Evolutionary conservation across 2,329 filamentous ascomycete species (phyloP).

Genomic region (Zopfia rhizophila): DNA sequence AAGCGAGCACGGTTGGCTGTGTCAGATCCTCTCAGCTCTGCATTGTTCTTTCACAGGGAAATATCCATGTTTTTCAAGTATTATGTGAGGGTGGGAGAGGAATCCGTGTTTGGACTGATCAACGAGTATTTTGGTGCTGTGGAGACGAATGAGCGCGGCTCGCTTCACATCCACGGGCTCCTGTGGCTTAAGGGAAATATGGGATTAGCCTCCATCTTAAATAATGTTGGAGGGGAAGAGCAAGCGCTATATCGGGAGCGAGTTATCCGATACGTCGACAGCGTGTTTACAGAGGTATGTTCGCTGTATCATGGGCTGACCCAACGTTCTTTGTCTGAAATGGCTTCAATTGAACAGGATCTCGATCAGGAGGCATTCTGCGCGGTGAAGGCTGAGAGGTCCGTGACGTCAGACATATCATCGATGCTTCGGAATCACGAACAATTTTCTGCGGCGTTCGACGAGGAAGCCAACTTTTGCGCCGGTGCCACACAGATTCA

Average conservation of each 20-base stretch:
- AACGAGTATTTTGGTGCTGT: constrained; percentile 9
- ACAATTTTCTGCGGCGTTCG: constrained; percentile 6
- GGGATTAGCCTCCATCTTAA: not conserved
- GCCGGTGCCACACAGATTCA: constrained; percentile 5
- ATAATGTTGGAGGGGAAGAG: constrained; percentile 1
- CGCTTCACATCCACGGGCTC: constrained; percentile 9
- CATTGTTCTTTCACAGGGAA: constrained; percentile 11
- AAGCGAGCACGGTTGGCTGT: constrained; percentile 2
- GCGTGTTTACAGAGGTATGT: constrained; percentile 9
- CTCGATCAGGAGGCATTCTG: constrained; percentile 8
- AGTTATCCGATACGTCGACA: constrained; percentile 5
- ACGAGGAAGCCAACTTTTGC: constrained; percentile 7
- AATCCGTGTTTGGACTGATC: constrained; percentile 4
- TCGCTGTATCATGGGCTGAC: too few relatives aligned
- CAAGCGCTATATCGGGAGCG: constrained; percentile 1
- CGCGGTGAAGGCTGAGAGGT: not conserved
- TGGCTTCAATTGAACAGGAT: constrained; percentile 2
- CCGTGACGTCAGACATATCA: constrained; percentile 6
- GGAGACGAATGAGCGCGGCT: constrained; percentile 9
- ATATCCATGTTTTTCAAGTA: constrained; percentile 5
- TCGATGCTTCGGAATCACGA: constrained; percentile 2
- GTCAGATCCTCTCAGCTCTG: constrained; percentile 5
- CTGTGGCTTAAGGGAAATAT: constrained; percentile 7
- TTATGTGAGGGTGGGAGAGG: constrained; percentile 11
- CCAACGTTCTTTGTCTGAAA: too few relatives aligned